Evolutionary conservation across 2,329 filamentous ascomycete genomes (phyloP), one percentile per base, ranked within the genome.

Genomic region (Alternaria arbusti): DNA sequence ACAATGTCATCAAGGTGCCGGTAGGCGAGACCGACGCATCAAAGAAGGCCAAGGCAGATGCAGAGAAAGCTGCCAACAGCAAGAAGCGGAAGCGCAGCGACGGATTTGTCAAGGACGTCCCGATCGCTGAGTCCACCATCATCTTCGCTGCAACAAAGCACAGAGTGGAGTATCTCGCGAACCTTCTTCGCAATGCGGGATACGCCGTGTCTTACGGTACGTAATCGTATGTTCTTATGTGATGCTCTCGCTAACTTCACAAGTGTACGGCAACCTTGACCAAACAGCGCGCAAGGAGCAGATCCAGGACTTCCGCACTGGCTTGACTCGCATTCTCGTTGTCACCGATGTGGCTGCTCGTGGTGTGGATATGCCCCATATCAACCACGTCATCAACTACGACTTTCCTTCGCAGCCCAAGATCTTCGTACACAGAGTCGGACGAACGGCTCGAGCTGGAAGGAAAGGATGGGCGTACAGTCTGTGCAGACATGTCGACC

Each of bases 341-440:
- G 95, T 98, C 47, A 99, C 96, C 1, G 96, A 99, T 78, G 94
- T 99, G 57, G 96, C 96, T 13, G 96, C 96, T 22, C 89, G 96
- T 88, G 96, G 96, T 88, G 96, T 99, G 65, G 96, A 99, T 88
- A 97, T 99, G 70, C 96, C 96, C 0, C 88, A 97, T 50, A 86
- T 99, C 36, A 94, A 93, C 60, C 98, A 99, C 77, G 96, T 99
- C 63, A 95, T 99, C 84, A 98, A 99, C 84, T 99, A 97, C 81
- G 95, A 98, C 76, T 99, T 99, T 69, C 95, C 96, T 4, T 92
- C 95, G 2, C 96, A 98, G 74, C 93, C 96, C 20, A 99, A 99
- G 82, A 90, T 99, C 45, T 99, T 96, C 74, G 91, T 99, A 26
- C 96, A 99, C 81, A 90, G 96, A 77, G 96, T 99, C 50, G 96